Evolutionary conservation across 495 filamentous ascomycete genomes (phyloP).

Genomic region (Parathielavia appendiculata): DNA sequence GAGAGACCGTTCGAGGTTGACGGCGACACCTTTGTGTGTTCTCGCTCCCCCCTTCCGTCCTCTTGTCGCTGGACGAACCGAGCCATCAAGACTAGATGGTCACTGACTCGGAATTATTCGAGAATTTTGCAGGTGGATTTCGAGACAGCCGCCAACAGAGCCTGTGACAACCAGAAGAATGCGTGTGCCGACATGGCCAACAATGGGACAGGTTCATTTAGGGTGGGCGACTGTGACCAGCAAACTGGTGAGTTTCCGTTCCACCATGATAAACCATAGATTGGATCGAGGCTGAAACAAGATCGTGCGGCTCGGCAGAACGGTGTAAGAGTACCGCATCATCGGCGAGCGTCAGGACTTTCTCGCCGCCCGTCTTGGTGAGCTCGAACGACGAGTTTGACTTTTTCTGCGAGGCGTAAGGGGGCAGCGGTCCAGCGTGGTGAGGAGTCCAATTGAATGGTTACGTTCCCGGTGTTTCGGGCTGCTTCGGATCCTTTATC

Average conservation of each 20-base stretch:
- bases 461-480: no score
- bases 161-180: conserved; percentile 43
- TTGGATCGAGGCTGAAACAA: background rate
- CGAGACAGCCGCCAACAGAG: conserved; percentile 33
- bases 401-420: conserved; percentile 33
- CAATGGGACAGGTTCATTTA: conserved; percentile 22
- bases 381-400: conserved; percentile 36
- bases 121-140: conserved; percentile 33
- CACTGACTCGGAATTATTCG: background rate
- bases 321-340: conserved; percentile 28
- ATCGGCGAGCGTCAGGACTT: conserved; percentile 24
- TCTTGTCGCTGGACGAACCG: background rate
- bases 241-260: conserved; percentile 31
- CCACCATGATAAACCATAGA: no score
- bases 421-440: background rate
- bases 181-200: conserved; percentile 36
- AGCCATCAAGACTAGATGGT: background rate
- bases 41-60: background rate
- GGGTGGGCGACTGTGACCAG: conserved; percentile 34
- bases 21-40: conserved; percentile 45
- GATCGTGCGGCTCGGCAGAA: conserved; percentile 18
- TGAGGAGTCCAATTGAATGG: no score
- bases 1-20: conserved; percentile 43
- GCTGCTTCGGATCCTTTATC: no score
- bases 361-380: conserved; percentile 25